Conservation (phyloP, 2,329 filamentous ascomycete species). For the Cercospora sesami region DNA sequence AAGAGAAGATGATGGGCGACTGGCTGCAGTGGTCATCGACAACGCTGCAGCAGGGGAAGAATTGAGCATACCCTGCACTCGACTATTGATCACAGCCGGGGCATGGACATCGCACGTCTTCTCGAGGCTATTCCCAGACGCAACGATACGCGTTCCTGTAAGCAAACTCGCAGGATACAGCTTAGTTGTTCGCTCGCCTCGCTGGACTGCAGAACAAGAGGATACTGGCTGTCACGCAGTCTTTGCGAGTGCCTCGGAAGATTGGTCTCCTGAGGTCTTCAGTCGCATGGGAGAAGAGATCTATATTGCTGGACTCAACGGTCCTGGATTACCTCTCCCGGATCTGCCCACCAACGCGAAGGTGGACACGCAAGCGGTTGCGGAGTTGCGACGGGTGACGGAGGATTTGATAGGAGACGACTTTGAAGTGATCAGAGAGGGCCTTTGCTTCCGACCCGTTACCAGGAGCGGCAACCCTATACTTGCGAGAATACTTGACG, state of each 20-base stretch:
- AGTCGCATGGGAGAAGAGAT: conserved; percentile 66
- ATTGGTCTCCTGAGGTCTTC: conserved; percentile 71
- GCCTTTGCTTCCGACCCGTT: conserved; percentile 72
- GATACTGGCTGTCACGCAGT: conserved; percentile 62
- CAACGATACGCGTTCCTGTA: conserved; percentile 57
- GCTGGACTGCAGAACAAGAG: conserved; percentile 52
- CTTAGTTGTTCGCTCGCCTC: conserved; percentile 63
- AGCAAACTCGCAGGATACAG: conserved; percentile 69
- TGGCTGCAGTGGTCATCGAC: conserved; percentile 56
- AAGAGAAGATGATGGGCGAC: conserved; percentile 51
- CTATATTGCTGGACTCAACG: conserved; percentile 73
- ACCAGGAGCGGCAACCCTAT: conserved; percentile 65
- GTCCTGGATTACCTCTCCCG: conserved; percentile 60
- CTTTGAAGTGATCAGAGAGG: conserved; percentile 63
- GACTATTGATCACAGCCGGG: conserved; percentile 67
- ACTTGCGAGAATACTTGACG: conserved; percentile 58
- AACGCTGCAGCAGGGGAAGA: conserved; percentile 47
- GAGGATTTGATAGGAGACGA: conserved; percentile 54
- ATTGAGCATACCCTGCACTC: conserved; percentile 58
- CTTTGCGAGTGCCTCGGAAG: conserved; percentile 60
- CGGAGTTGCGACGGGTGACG: conserved; percentile 53
- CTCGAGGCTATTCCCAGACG: conserved; percentile 60
- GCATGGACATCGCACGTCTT: conserved; percentile 72
- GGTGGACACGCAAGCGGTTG: conserved; percentile 52
- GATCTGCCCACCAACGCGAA: conserved; percentile 52